Conservation (phyloP, 257 asterid genomes). For the Forsythia viridissima region DNA sequence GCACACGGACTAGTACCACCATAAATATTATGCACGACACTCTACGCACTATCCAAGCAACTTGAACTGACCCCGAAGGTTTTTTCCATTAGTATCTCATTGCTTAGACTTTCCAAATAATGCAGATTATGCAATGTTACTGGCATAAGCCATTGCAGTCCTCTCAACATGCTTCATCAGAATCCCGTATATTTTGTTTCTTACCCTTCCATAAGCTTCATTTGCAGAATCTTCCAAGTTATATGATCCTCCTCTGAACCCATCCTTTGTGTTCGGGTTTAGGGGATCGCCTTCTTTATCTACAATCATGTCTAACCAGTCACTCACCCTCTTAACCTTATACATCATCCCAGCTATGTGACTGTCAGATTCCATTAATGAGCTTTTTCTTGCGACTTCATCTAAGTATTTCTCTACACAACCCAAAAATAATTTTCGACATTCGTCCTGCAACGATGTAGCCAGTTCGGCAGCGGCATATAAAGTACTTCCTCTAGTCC, state of each 20-base stretch:
- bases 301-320: slow-evolving; percentile 52
- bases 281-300: slow-evolving; percentile 30
- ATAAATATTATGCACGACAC: background rate
- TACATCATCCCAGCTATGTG: slow-evolving; percentile 50
- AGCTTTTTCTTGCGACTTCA: slow-evolving; percentile 51
- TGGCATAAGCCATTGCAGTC: slow-evolving; percentile 53
- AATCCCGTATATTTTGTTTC: slow-evolving; percentile 63
- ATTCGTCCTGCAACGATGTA: slow-evolving; percentile 46
- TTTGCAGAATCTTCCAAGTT: slow-evolving; percentile 36
- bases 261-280: slow-evolving; percentile 3
- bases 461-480: slow-evolving; percentile 40
- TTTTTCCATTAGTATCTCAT: background rate
- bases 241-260: background rate
- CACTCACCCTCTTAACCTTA: slow-evolving; percentile 65
- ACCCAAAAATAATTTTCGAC: slow-evolving; percentile 50
- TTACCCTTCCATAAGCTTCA: slow-evolving; percentile 52
- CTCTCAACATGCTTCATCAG: slow-evolving; percentile 65
- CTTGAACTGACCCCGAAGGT: background rate
- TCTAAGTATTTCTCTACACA: slow-evolving; percentile 55
- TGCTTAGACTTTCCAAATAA: background rate
- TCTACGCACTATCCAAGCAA: background rate
- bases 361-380: slow-evolving; percentile 29
- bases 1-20: background rate
- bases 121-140: slow-evolving; percentile 7
- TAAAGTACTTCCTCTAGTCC: slow-evolving; percentile 44